These are phyloP conservation scores for Diaporthe velutina DNA, from an alignment of 2,329 filamentous ascomycete genomes.

Conservation along the genomic window DNA sequence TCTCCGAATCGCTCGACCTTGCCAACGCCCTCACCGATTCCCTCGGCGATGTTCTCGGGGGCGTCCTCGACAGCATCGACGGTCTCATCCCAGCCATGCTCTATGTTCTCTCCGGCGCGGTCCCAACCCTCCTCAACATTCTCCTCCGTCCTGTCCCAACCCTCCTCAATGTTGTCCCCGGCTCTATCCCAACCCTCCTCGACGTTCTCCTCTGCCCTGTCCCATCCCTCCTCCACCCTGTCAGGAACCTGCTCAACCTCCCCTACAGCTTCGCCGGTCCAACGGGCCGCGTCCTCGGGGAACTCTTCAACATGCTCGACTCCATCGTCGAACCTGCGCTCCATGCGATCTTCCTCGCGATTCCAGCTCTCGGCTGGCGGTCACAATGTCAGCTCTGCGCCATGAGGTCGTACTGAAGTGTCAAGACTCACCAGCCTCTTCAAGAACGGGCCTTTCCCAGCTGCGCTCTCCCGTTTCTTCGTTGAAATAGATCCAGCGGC, in stretches of 20 bases:
- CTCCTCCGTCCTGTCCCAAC: conserved; percentile 28
- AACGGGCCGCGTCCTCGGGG: conserved; percentile 36
- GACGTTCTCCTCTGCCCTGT: conserved; percentile 26
- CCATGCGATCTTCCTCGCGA: conserved; percentile 32
- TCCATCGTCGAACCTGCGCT: conserved; percentile 33
- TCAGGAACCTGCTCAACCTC: conserved; percentile 33
- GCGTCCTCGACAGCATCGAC: conserved; percentile 34
- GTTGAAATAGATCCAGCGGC: conserved; percentile 37
- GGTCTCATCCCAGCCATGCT: conserved; percentile 40
- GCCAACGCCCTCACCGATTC: conserved; percentile 30
- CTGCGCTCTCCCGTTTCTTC: conserved; percentile 37
- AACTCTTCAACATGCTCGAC: conserved; percentile 32
- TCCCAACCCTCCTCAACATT: conserved; percentile 29
- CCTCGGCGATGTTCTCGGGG: conserved; percentile 34
- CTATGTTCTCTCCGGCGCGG: conserved; percentile 43
- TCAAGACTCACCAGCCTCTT: conserved; percentile 32
- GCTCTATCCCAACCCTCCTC: conserved; percentile 27
- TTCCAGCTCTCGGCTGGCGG: conserved; percentile 20
- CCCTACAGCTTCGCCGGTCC: conserved; percentile 34
- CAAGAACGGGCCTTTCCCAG: conserved; percentile 32
- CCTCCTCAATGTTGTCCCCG: conserved; percentile 27
- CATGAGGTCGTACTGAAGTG: fast-evolving
- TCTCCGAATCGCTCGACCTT: conserved; percentile 35
- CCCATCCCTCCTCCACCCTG: conserved; percentile 23
- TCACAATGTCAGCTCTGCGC: neutral